These are phyloP conservation scores for Triangularia setosa DNA, from an alignment of 2,329 filamentous ascomycete genomes.

Conservation along the genomic window DNA sequence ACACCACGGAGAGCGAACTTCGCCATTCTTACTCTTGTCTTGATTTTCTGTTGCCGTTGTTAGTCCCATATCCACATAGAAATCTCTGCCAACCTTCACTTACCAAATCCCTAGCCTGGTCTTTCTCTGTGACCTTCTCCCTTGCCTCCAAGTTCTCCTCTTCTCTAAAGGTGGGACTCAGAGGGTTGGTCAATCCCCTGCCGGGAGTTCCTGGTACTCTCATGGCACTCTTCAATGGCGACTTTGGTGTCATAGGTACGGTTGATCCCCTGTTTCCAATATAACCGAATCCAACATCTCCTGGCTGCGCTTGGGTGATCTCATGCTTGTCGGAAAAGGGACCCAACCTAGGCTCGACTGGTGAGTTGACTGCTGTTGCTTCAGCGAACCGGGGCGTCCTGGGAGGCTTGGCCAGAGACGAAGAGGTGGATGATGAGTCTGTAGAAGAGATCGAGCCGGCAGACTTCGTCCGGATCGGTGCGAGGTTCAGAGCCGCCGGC, in stretches of 20 bases:
- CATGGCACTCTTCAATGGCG: constrained; percentile 85
- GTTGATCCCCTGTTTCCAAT: constrained; percentile 61
- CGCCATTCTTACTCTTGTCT: constrained; percentile 83
- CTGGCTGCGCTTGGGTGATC: constrained; percentile 65
- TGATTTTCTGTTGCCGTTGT: constrained; percentile 67
- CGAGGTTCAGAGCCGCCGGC: constrained; percentile 53
- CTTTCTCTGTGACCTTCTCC: constrained; percentile 75
- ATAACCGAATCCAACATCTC: constrained; percentile 91
- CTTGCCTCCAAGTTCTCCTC: constrained; percentile 83
- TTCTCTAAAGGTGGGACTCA: constrained; percentile 89
- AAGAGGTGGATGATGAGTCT: constrained; percentile 49
- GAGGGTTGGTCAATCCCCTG: constrained; percentile 66
- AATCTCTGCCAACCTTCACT: constrained; percentile 35
- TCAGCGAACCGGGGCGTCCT: constrained; percentile 77
- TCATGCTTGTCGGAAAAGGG: constrained; percentile 58
- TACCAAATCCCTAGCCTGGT: constrained; percentile 85
- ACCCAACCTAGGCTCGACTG: constrained; percentile 52
- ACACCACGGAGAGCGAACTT: constrained; percentile 94
- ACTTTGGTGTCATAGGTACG: constrained; percentile 65
- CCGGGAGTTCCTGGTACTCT: constrained; percentile 80
- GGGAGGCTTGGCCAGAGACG: constrained; percentile 58
- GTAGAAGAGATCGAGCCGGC: constrained; percentile 37
- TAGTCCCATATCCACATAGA: constrained; percentile 19
- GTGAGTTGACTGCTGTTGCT: constrained; percentile 74
- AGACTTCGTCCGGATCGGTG: constrained; percentile 41